Conservation (phyloP, 371 early-diverging fungal genomes). For the Actinomucor elegans region DNA sequence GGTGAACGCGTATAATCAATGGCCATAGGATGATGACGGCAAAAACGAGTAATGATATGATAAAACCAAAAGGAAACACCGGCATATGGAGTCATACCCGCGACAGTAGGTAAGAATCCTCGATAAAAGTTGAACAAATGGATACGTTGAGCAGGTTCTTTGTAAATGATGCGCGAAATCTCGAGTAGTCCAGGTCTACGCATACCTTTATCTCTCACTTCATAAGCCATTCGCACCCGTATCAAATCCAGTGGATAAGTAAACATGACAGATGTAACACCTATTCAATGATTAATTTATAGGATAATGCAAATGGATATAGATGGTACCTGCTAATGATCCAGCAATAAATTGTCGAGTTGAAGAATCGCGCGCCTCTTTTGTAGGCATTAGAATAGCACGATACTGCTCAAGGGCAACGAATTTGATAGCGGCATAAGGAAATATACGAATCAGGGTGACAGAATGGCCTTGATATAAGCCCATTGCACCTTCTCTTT, state of each 20-base stretch:
- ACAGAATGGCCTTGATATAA: conserved; percentile 92
- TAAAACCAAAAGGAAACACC: conserved; percentile 83
- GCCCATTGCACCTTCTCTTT: conserved; percentile 67
- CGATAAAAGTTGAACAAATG: conserved; percentile 79
- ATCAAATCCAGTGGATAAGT: conserved; percentile 92
- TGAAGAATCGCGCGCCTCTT: conserved; percentile 48
- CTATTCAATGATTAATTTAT: conserved; percentile 32
- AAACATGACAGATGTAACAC: conserved; percentile 77
- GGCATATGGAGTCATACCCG: conserved; percentile 92
- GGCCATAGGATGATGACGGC: conserved; percentile 38
- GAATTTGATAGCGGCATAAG: conserved; percentile 93
- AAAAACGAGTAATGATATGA: conserved; percentile 57
- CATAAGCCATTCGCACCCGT: conserved; percentile 89
- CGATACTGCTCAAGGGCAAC: conserved; percentile 85
- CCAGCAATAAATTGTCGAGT: conserved; percentile 65
- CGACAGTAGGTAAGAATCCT: conserved; percentile 81
- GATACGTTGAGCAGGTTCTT: conserved; percentile 31
- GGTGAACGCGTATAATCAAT: conserved; percentile 27
- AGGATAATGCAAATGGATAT: conserved; percentile 2
- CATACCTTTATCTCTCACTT: conserved; percentile 31
- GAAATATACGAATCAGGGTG: conserved; percentile 86
- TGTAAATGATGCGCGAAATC: conserved; percentile 40
- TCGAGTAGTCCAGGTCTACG: conserved; percentile 18
- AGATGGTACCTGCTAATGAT: conserved; percentile 62
- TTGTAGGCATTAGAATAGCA: conserved; percentile 57